These are phyloP conservation scores for Parasitella parasitica DNA, from an alignment of 371 early-diverging fungal species.

Conservation along the genomic window DNA sequence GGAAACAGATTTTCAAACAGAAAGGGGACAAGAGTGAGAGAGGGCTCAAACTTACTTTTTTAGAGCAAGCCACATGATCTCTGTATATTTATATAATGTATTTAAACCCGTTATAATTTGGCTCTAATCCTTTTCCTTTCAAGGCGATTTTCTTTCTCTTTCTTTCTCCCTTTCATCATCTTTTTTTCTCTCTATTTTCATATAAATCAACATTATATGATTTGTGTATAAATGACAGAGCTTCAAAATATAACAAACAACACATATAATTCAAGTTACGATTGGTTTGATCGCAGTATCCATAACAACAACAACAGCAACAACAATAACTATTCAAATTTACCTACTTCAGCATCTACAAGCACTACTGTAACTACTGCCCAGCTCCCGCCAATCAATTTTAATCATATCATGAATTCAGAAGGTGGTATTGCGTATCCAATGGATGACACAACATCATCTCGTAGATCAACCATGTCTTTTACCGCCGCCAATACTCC, in stretches of 20 bases:
- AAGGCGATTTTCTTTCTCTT: constrained; percentile 2
- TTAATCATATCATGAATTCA: not conserved
- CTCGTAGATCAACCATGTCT: not conserved
- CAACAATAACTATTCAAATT: not conserved
- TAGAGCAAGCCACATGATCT: constrained; percentile 1
- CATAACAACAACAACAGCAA: constrained; percentile 3
- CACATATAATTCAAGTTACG: constrained; percentile 9
- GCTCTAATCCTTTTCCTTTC: not conserved
- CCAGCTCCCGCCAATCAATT: constrained; percentile 15
- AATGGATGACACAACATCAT: not conserved
- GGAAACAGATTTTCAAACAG: constrained; percentile 17
- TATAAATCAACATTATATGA: not conserved
- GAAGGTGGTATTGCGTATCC: not conserved
- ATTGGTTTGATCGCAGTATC: constrained; percentile 17
- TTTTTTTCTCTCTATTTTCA: not conserved
- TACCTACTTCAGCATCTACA: not conserved
- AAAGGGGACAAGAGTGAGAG: constrained; percentile 6
- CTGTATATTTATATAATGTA: constrained; percentile 5
- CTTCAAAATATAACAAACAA: constrained; percentile 19
- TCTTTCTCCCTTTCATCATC: not conserved
- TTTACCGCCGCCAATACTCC: not conserved
- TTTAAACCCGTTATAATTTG: constrained; percentile 6
- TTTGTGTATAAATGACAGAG: constrained; percentile 16
- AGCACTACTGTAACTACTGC: not conserved
- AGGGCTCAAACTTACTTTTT: not conserved